Conservation (phyloP, 2,329 filamentous ascomycete genomes). For the Colletotrichum truncatum region DNA sequence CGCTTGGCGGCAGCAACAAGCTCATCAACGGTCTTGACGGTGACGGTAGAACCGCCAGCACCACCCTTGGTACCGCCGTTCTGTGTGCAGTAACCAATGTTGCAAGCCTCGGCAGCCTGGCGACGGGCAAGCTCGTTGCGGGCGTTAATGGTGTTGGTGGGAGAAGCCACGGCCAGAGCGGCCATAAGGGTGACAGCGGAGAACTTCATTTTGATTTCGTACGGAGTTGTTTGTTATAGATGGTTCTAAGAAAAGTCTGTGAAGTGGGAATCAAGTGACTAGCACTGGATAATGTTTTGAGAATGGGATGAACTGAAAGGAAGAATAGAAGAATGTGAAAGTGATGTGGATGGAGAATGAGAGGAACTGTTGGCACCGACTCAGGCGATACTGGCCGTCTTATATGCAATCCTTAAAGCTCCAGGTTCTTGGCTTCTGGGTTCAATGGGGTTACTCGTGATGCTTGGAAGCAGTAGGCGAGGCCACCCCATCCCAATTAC, state of each 20-base stretch:
- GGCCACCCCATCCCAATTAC: neutral
- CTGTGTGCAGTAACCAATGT: slow-evolving; percentile 42
- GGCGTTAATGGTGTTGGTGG: slow-evolving; percentile 21
- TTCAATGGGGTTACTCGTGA: neutral
- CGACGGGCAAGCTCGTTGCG: slow-evolving; percentile 26
- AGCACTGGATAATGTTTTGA: slow-evolving; percentile 1
- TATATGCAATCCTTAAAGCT: slow-evolving; percentile 5
- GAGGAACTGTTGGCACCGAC: neutral
- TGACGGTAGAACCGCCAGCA: slow-evolving; percentile 39
- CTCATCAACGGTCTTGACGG: slow-evolving; percentile 36
- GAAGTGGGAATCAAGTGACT: neutral
- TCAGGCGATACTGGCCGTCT: neutral
- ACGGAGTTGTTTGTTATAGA: slow-evolving; percentile 23
- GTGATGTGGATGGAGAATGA: neutral
- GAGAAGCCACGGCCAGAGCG: slow-evolving; percentile 25
- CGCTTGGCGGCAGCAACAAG: slow-evolving; percentile 38
- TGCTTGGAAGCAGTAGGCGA: neutral
- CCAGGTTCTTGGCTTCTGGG: neutral
- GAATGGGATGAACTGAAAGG: neutral
- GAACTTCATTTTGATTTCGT: slow-evolving; percentile 27
- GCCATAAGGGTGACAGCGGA: slow-evolving; percentile 24
- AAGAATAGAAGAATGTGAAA: neutral
- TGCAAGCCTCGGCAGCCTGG: slow-evolving; percentile 33
- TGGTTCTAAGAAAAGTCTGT: neutral
- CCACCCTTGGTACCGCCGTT: slow-evolving; percentile 42